Percentiles rank a stretch among this genome's conserved stretches.
phyloP scores from a whole-genome alignment of 768 basidiomycete genomes.

The Xerocomellus chrysenteron region DNA sequence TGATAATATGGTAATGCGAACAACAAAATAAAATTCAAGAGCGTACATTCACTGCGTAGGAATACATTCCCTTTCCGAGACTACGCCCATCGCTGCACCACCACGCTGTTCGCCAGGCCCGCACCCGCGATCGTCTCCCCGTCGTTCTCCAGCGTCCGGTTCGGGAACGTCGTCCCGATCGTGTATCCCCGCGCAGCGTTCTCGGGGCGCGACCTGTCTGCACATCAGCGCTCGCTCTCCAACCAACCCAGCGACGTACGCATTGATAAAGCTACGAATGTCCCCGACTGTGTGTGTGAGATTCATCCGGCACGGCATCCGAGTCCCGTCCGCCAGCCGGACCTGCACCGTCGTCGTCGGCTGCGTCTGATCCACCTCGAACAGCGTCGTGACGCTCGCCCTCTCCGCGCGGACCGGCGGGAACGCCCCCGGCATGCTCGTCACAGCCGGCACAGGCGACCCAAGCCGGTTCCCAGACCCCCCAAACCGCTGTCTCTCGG shows the following conservation, averaged over 20 bases:
- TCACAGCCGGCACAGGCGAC: slow-evolving; percentile 56
- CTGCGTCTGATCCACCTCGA: slow-evolving; percentile 63
- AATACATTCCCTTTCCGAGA: slow-evolving; percentile 16
- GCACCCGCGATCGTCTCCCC: slow-evolving; percentile 67
- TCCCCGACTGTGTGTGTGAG: slow-evolving; percentile 86
- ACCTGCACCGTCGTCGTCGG: slow-evolving; percentile 92
- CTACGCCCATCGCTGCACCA: slow-evolving; percentile 65
- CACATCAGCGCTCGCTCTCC: background rate
- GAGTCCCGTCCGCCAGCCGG: slow-evolving; percentile 83
- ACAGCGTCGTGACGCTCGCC: slow-evolving; percentile 48
- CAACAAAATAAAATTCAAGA: background rate
- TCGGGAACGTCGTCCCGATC: slow-evolving; percentile 89
- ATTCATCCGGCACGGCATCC: slow-evolving; percentile 86
- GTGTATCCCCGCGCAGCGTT: slow-evolving; percentile 62
- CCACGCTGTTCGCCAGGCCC: slow-evolving; percentile 74
- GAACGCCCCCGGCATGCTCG: slow-evolving; percentile 62
- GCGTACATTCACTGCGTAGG: background rate
- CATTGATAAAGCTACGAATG: slow-evolving; percentile 84
- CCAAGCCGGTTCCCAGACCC: slow-evolving; percentile 85
- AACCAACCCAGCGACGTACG: slow-evolving; percentile 50
- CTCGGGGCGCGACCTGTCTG: slow-evolving; percentile 65
- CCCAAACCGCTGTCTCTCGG: slow-evolving; percentile 58
- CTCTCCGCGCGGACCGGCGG: slow-evolving; percentile 34
- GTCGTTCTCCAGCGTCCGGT: slow-evolving; percentile 64
- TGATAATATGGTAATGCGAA: slow-evolving; percentile 25